phyloP scores from a whole-genome alignment of 2,329 filamentous ascomycete genomes.

The Microdochium trichocladiopsis region DNA sequence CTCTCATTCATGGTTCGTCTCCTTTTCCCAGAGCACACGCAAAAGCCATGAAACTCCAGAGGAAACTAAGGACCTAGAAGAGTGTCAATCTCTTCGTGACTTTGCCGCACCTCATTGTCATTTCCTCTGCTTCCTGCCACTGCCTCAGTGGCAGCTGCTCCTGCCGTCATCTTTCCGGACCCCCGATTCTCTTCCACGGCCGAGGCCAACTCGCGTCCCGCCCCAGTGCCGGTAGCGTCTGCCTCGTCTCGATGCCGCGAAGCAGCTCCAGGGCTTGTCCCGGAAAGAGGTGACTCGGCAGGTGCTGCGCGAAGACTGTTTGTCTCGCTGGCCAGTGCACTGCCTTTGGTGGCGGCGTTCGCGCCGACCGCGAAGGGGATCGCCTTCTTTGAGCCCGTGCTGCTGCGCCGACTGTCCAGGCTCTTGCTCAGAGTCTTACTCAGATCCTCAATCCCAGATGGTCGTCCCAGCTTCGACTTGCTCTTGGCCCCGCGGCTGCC shows the following conservation, averaged over 20 bases:
- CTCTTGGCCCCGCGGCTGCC: conserved; percentile 31
- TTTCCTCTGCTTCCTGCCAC: neutral
- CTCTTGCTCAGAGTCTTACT: conserved; percentile 79
- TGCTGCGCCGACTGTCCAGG: conserved; percentile 85
- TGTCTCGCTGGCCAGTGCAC: conserved; percentile 49
- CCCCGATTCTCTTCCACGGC: neutral
- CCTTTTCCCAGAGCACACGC: too few species aligned
- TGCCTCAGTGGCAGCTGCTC: neutral
- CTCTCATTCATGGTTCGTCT: neutral
- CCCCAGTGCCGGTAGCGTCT: neutral
- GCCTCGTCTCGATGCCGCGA: neutral
- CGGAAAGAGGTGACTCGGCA: conserved; percentile 24
- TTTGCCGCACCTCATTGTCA: neutral
- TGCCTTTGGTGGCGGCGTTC: conserved; percentile 36
- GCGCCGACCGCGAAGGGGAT: conserved; percentile 43
- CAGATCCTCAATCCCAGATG: conserved; percentile 58
- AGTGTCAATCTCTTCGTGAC: neutral
- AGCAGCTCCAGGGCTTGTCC: conserved; percentile 21
- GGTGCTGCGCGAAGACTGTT: conserved; percentile 47
- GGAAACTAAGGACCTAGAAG: neutral
- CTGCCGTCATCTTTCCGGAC: neutral
- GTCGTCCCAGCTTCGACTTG: conserved; percentile 29
- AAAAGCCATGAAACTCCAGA: too few species aligned
- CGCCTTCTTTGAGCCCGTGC: conserved; percentile 76
- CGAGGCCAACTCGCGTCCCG: neutral